A percentile compares a stretch with the other conserved stretches of the same genome.
phyloP scores from a whole-genome alignment of 768 basidiomycete species.

The Filobasidium floriforme region DNA sequence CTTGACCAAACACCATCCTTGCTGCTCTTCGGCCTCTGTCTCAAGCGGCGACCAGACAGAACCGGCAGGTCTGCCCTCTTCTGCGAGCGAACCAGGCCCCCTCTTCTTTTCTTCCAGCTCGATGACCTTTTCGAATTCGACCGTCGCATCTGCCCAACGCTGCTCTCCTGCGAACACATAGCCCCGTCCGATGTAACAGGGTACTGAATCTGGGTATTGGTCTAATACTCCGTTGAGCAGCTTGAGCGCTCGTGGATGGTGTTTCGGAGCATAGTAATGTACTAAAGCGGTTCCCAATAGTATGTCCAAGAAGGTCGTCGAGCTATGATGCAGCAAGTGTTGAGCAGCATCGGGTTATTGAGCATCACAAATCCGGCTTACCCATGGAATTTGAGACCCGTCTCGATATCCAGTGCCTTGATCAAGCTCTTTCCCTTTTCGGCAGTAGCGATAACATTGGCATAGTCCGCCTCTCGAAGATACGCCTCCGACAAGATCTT shows the following conservation, averaged over 20 bases:
- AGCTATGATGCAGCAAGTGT: constrained; percentile 47
- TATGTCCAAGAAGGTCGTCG: constrained; percentile 61
- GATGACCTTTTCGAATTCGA: constrained; percentile 57
- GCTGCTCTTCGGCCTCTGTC: constrained; percentile 67
- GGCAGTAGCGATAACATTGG: constrained; percentile 61
- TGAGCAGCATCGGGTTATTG: background rate
- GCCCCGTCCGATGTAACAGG: constrained; percentile 65
- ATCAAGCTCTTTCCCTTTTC: constrained; percentile 63
- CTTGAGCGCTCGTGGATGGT: constrained; percentile 68
- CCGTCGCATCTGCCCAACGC: constrained; percentile 63
- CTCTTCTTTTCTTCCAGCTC: constrained; percentile 50
- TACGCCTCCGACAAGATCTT: constrained; percentile 63
- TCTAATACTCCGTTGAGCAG: constrained; percentile 67
- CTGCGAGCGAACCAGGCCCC: background rate
- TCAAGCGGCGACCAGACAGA: constrained; percentile 39
- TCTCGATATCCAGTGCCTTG: constrained; percentile 53
- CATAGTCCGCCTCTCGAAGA: constrained; percentile 62
- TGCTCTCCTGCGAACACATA: constrained; percentile 60
- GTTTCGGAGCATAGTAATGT: constrained; percentile 79
- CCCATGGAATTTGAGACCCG: constrained; percentile 52
- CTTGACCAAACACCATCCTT: constrained; percentile 73
- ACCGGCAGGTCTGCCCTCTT: constrained; percentile 35
- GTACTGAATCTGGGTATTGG: constrained; percentile 56
- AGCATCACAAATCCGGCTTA: constrained; percentile 30
- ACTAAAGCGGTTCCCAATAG: constrained; percentile 68